Evolutionary conservation across 257 asterid species (phyloP).

Genomic region (Primulina eburnea): DNA sequence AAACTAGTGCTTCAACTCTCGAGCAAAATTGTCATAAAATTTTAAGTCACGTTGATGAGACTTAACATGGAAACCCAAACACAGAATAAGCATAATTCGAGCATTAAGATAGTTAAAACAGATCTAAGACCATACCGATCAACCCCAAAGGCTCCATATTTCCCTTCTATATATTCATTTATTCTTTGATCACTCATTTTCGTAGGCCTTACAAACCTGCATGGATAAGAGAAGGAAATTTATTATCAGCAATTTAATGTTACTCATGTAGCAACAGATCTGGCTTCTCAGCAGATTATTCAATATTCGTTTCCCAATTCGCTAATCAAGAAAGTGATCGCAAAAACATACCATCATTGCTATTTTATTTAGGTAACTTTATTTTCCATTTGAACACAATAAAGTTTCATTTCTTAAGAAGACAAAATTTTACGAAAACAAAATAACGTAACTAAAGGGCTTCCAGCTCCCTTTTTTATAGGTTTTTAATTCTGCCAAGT

Average conservation of each 20-base stretch:
- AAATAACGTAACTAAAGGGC: too few relatives aligned
- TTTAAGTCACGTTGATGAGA: background rate
- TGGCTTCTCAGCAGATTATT: too few relatives aligned
- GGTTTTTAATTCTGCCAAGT: too few relatives aligned
- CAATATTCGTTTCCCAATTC: too few relatives aligned
- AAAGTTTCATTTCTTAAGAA: too few relatives aligned
- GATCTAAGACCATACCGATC: constrained; percentile 57
- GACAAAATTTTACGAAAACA: too few relatives aligned
- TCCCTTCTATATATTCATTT: constrained; percentile 76
- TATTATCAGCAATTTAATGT: constrained; percentile 5
- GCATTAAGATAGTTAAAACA: constrained; percentile 5
- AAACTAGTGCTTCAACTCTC: background rate
- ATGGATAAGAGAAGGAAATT: background rate
- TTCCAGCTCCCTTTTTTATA: too few relatives aligned
- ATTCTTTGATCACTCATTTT: constrained; percentile 70
- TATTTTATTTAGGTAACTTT: too few relatives aligned
- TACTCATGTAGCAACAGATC: constrained; percentile 2
- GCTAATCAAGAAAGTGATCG: too few relatives aligned
- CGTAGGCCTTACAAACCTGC: constrained; percentile 93
- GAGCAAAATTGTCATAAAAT: background rate
- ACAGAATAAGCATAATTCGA: constrained; percentile 4
- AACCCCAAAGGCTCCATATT: constrained; percentile 80
- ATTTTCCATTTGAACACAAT: too few relatives aligned
- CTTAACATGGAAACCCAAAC: background rate
- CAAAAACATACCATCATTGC: too few relatives aligned